These are phyloP conservation scores for Botrytis aclada DNA, from an alignment of 2,329 filamentous ascomycete genomes.

Conservation along the genomic window DNA sequence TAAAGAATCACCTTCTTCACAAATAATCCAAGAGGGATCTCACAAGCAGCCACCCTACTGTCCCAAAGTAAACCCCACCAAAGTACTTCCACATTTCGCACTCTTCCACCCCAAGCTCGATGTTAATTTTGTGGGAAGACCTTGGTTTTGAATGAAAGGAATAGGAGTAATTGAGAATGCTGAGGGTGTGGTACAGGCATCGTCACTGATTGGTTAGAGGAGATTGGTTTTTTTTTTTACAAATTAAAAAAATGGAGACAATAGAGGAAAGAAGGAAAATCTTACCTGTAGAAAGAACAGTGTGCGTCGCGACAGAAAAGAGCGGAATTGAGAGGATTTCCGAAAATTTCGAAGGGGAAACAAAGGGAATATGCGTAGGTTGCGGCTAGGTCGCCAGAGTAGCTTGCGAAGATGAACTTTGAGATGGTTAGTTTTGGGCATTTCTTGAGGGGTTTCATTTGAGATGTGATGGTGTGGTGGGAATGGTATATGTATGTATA, in stretches of 20 bases:
- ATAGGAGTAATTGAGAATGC: background rate
- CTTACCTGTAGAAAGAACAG: background rate
- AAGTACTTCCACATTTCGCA: background rate
- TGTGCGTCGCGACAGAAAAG: background rate
- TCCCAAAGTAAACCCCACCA: background rate
- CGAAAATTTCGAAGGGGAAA: background rate
- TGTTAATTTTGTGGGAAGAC: background rate
- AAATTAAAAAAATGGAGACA: fast-evolving
- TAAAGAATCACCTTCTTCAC: no score
- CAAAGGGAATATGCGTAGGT: background rate
- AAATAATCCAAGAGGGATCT: no score
- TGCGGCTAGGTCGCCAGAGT: background rate
- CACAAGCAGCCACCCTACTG: background rate
- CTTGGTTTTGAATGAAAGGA: background rate
- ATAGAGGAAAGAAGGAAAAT: fast-evolving
- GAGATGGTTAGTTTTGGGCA: background rate
- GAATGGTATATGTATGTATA: fast-evolving
- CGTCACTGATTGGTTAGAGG: background rate
- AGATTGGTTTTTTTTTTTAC: background rate
- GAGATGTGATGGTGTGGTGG: background rate
- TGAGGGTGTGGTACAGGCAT: background rate
- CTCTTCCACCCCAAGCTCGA: background rate
- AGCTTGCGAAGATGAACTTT: background rate
- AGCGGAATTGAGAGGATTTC: background rate
- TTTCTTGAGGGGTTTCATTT: background rate